phyloP scores from a whole-genome alignment of 2,329 filamentous ascomycete genomes.

The Ophiostoma pallidulum region DNA sequence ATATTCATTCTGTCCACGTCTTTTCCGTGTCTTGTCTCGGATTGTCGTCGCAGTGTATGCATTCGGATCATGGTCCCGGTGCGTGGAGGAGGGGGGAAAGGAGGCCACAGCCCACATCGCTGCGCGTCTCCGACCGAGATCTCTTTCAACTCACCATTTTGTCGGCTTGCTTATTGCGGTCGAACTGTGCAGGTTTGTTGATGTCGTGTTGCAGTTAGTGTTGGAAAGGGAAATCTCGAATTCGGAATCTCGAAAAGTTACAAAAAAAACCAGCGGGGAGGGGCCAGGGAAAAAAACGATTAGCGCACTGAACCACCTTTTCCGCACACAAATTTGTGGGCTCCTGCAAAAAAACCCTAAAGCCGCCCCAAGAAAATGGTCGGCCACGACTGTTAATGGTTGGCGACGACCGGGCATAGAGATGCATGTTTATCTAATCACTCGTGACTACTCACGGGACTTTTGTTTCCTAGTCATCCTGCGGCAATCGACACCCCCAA shows the following conservation, averaged over 20 bases:
- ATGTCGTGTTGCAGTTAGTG: conserved; percentile 24
- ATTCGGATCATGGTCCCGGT: conserved; percentile 6
- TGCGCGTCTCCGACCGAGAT: conserved; percentile 20
- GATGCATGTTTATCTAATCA: neutral
- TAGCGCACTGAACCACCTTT: conserved; percentile 16
- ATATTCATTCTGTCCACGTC: neutral
- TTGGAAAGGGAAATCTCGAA: conserved; percentile 24
- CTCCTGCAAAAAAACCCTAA: conserved; percentile 26
- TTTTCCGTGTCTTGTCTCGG: conserved; percentile 20
- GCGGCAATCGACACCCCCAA: conserved; percentile 1
- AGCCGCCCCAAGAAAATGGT: conserved; percentile 19
- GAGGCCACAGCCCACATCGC: too few species aligned
- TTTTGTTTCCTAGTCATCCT: too few species aligned
- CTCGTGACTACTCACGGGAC: conserved; percentile 1
- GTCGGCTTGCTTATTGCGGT: conserved; percentile 41
- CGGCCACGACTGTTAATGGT: conserved; percentile 24
- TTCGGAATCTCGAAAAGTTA: too few species aligned
- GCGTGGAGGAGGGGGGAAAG: too few species aligned
- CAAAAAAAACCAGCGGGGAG: conserved; percentile 15
- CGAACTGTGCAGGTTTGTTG: conserved; percentile 21
- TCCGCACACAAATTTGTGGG: conserved; percentile 26
- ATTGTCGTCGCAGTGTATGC: neutral
- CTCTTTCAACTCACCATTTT: conserved; percentile 57
- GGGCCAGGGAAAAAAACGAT: conserved; percentile 15
- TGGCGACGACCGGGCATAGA: conserved; percentile 8